These are phyloP conservation scores for Canavalia ensiformis DNA, from an alignment of 306 rosid species.

Conservation along the genomic window DNA sequence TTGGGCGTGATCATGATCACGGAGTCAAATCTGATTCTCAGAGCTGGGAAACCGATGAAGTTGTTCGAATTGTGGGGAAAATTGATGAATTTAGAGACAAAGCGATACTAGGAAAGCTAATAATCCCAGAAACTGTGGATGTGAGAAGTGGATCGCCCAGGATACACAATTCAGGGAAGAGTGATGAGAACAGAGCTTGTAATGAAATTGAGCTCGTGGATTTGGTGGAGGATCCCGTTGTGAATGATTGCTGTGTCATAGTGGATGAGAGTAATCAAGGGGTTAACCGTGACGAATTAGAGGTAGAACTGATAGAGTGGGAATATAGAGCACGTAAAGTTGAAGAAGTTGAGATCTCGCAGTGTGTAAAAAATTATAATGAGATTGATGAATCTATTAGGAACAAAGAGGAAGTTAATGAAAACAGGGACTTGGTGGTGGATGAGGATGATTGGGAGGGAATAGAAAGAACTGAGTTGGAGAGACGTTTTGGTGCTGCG, in stretches of 20 bases:
- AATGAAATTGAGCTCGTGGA: slow-evolving; percentile 45
- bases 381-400: slow-evolving; percentile 45
- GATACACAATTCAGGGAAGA: slow-evolving; percentile 11
- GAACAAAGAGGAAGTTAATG: slow-evolving; percentile 3
- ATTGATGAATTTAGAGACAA: slow-evolving; percentile 48
- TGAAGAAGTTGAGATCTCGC: slow-evolving; percentile 45
- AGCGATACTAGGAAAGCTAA: slow-evolving; percentile 36
- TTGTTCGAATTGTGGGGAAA: slow-evolving; percentile 50
- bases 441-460: slow-evolving; percentile 86
- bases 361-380: slow-evolving; percentile 32
- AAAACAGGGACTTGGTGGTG: slow-evolving; percentile 38
- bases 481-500: slow-evolving; percentile 67
- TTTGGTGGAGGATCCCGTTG: slow-evolving; percentile 45
- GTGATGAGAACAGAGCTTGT: slow-evolving; percentile 34
- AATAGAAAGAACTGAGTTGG: slow-evolving; percentile 81
- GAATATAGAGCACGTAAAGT: slow-evolving; percentile 17
- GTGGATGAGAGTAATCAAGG: slow-evolving; percentile 39
- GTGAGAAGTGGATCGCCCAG: slow-evolving; percentile 38
- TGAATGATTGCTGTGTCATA: background rate
- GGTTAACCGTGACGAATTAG: slow-evolving; percentile 34
- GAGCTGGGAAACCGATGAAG: slow-evolving; percentile 46
- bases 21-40: slow-evolving; percentile 47
- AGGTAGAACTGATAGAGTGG: slow-evolving; percentile 39
- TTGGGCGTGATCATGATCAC: slow-evolving; percentile 21
- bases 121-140: slow-evolving; percentile 40